Evolutionary conservation across 208 protist genomes (phyloP).

Genomic region (Crithidia mellificae): DNA sequence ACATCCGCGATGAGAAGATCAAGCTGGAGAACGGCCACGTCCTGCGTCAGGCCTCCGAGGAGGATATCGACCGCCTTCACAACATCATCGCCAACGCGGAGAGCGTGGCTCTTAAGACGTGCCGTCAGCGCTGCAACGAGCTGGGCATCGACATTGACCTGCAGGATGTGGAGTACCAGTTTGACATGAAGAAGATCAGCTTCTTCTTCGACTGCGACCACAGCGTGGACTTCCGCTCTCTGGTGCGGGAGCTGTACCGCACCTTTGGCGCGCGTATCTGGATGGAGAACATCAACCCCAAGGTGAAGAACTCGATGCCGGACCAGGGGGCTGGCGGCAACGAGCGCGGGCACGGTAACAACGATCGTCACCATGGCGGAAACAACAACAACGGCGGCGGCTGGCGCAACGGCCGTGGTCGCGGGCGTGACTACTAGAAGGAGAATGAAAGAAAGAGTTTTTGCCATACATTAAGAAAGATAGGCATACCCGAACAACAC

Average conservation of each 20-base stretch:
- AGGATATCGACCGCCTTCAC: slow-evolving; percentile 80
- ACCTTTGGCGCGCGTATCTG: slow-evolving; percentile 90
- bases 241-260: slow-evolving; percentile 89
- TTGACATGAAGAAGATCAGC: slow-evolving; percentile 93
- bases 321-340: slow-evolving; percentile 30
- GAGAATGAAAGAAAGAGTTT: not conserved
- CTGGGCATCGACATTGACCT: slow-evolving; percentile 83
- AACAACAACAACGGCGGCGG: slow-evolving; percentile 20
- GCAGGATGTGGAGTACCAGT: slow-evolving; percentile 90
- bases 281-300: slow-evolving; percentile 92
- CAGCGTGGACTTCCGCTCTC: slow-evolving; percentile 87
- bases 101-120: slow-evolving; percentile 85
- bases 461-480: not conserved
- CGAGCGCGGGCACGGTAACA: slow-evolving; percentile 31
- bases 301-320: slow-evolving; percentile 84
- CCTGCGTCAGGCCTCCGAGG: slow-evolving; percentile 60
- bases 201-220: slow-evolving; percentile 92
- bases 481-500: no score
- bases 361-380: slow-evolving; percentile 23
- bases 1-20: slow-evolving; percentile 72
- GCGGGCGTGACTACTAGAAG: slow-evolving; percentile 25
- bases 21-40: slow-evolving; percentile 80
- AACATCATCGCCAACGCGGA: slow-evolving; percentile 78
- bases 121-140: slow-evolving; percentile 77
- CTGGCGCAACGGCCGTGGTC: slow-evolving; percentile 32